Conservation (phyloP, 495 filamentous ascomycete species). For the Chaetomium tenue region DNA sequence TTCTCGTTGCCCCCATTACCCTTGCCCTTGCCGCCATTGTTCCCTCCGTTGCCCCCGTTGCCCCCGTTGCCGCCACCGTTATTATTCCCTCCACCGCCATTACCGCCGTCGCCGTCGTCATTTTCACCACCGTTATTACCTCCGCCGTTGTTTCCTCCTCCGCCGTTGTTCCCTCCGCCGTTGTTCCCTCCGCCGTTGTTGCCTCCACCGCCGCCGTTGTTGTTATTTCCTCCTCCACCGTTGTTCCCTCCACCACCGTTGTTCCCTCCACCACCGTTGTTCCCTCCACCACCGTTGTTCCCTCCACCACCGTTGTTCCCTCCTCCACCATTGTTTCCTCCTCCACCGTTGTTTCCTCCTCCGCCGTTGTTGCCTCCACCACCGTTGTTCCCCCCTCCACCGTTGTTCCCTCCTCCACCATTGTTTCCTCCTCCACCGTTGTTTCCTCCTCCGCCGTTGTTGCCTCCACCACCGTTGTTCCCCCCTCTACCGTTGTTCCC, state of each 20-base stretch:
- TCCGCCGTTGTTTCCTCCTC: neutral
- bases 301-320: neutral
- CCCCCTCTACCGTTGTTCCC: neutral
- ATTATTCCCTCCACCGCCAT: neutral
- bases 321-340: neutral
- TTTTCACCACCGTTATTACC: neutral
- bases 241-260: constrained; percentile 4
- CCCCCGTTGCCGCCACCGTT: neutral
- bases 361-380: too few relatives aligned
- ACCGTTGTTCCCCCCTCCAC: too few relatives aligned
- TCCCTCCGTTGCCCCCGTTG: neutral
- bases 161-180: neutral
- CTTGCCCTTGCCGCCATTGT: neutral
- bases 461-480: constrained; percentile 19
- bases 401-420: too few relatives aligned
- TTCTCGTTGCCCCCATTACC: constrained; percentile 23
- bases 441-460: constrained; percentile 11
- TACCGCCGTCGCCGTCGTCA: neutral
- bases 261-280: constrained; percentile 25
- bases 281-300: neutral
- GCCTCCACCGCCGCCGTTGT: too few relatives aligned
- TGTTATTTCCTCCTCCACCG: too few relatives aligned
- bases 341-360: neutral
- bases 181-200: neutral
- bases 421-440: neutral